phyloP scores from a whole-genome alignment of 2,329 filamentous ascomycete species.

The Colletotrichum sojae region DNA sequence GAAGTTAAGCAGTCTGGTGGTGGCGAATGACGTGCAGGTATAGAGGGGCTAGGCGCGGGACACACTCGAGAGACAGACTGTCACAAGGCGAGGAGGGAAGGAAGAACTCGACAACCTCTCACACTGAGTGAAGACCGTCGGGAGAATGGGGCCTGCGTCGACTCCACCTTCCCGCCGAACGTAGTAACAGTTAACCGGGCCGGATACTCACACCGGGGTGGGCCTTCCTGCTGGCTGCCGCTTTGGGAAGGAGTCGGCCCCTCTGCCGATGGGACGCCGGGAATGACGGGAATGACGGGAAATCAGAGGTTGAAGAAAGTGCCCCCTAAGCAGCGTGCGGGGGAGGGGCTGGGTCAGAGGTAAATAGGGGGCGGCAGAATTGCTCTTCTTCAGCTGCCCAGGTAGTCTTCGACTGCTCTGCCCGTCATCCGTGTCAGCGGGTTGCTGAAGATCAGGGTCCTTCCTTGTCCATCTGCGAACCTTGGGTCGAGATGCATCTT shows the following conservation, averaged over 20 bases:
- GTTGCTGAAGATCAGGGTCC: conserved; percentile 17
- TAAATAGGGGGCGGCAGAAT: too few relatives aligned
- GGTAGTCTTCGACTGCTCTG: background rate
- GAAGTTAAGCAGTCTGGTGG: background rate
- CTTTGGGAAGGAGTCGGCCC: conserved; percentile 21
- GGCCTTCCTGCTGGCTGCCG: conserved; percentile 24
- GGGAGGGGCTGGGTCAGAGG: conserved; percentile 10
- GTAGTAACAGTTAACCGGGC: conserved; percentile 6
- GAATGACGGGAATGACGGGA: background rate
- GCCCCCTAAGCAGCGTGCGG: conserved; percentile 5
- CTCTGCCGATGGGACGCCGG: conserved; percentile 6
- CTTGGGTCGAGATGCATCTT: background rate
- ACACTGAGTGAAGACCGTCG: background rate
- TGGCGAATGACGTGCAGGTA: conserved; percentile 26
- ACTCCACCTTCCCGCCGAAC: conserved; percentile 34
- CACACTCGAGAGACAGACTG: background rate
- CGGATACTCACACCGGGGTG: conserved; percentile 34
- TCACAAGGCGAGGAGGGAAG: conserved; percentile 1
- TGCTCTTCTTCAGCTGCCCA: too few relatives aligned
- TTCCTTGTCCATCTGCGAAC: conserved; percentile 5
- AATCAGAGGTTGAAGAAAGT: background rate
- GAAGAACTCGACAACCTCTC: background rate
- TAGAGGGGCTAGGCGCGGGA: background rate
- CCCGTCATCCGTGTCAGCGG: background rate
- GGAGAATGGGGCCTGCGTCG: background rate